Evolutionary conservation across 169 alveolate species (phyloP), one percentile per base, ranked within the genome.

Genomic region (Babesia sp.): DNA sequence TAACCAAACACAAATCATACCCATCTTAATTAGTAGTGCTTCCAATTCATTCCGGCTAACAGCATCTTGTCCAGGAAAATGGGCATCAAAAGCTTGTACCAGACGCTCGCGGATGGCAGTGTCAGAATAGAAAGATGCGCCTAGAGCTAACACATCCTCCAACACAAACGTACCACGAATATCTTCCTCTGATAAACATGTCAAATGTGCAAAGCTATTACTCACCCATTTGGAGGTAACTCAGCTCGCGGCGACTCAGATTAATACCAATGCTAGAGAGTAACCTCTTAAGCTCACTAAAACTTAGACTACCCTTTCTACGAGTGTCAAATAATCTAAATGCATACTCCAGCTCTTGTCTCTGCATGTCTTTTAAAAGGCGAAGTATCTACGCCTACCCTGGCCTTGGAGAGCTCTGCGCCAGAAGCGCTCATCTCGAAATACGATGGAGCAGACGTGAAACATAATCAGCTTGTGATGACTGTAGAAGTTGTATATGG

Each of bases 291-390:
- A 81, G 68, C 39, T 63, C 64, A 22, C 14, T 18, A 54, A 53
- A 66, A 0, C 71, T 68, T 36, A 81, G 81, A 16, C 61, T 61
- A 31, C 89, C 89, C 61, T 58, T 61, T 12, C 74, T 34, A 42
- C 72, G 78, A 39, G 36, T 56, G 73, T 81, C 89, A 34, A 59
- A 81, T 31, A 71, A 71, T 18, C 89, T 24, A 70, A 81, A 81
- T n/a, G 74, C 84, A 56, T 66, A 71, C 48, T 57, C 56, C 37
- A 81, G 63, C 70, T 81, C 89, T 31, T 68, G 68, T 26, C 78
- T 57, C 89, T 81, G 63, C 37, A 54, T 28, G 14, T 33, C 9
- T 7, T 11, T 54, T 22, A 48, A 18, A 22, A 20, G 37, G 26
- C 37, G 20, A 28, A n/a, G 28, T 14, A 16, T 6, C 33, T 18